Evolutionary conservation across 2,329 filamentous ascomycete species (phyloP).

Genomic region (Colletotrichum coccodes): DNA sequence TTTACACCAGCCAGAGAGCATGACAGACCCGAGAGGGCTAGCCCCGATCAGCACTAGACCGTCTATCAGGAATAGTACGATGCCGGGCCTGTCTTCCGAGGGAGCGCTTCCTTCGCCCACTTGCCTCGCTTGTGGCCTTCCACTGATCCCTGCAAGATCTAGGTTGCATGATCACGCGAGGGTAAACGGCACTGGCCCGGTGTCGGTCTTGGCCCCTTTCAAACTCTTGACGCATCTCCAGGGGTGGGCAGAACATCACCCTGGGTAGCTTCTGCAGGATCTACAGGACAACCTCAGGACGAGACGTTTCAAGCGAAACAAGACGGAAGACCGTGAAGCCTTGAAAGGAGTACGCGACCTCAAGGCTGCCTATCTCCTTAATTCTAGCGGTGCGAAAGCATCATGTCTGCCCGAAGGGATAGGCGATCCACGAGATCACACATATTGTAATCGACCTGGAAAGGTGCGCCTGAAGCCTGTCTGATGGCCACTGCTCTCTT

Average conservation of each 20-base stretch:
- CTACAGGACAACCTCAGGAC: not conserved
- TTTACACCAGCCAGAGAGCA: not conserved
- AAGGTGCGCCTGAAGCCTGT: not conserved
- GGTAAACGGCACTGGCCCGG: not conserved
- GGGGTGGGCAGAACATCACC: not conserved
- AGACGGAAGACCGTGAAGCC: not conserved
- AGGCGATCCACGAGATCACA: conserved; percentile 3
- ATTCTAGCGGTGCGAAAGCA: not conserved
- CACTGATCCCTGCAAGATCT: not conserved
- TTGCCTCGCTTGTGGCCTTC: not conserved
- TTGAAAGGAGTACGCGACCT: not conserved
- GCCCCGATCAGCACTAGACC: not conserved
- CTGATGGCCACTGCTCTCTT: not conserved
- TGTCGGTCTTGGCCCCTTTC: not conserved
- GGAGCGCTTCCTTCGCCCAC: conserved; percentile 1
- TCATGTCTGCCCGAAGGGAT: not conserved
- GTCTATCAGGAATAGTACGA: conserved; percentile 5
- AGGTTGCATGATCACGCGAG: conserved; percentile 9
- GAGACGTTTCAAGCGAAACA: not conserved
- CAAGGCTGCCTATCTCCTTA: too few species aligned
- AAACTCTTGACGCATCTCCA: not conserved
- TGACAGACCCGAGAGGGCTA: not conserved
- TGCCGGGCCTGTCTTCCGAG: conserved; percentile 23
- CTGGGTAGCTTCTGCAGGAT: not conserved
- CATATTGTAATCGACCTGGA: not conserved